These are phyloP conservation scores for Chenopodium suecicum DNA, from an alignment of 148 eudicot species.

Conservation along the genomic window DNA sequence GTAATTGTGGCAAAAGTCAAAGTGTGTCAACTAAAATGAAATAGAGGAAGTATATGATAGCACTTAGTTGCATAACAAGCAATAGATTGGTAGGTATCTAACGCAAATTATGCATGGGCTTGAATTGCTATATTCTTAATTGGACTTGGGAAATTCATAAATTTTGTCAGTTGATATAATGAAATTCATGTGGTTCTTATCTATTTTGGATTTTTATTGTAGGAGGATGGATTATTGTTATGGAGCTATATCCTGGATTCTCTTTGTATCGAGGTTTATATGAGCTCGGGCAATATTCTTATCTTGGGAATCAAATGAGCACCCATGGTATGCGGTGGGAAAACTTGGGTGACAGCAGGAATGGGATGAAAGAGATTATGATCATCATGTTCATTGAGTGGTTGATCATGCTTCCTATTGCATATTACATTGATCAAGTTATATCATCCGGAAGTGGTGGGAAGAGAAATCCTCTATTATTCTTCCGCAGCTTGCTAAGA, in stretches of 20 bases:
- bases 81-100: background rate
- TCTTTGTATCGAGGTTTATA: constrained; percentile 74
- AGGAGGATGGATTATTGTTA: constrained; percentile 76
- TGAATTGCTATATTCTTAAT: background rate
- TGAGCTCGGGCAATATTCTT: constrained; percentile 71
- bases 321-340: constrained; percentile 82
- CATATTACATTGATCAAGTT: constrained; percentile 69
- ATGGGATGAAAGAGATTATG: constrained; percentile 72
- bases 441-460: constrained; percentile 64
- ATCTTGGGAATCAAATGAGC: constrained; percentile 52
- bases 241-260: constrained; percentile 93
- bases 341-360: constrained; percentile 52
- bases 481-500: constrained; percentile 46
- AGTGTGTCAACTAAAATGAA: too few species aligned
- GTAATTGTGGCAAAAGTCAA: too few species aligned
- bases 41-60: background rate
- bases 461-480: constrained; percentile 53
- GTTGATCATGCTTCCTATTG: constrained; percentile 64
- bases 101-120: background rate
- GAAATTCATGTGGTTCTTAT: constrained; percentile 4
- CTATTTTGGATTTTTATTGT: background rate
- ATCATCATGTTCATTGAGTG: constrained; percentile 80
- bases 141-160: background rate
- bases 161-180: background rate
- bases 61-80: background rate